Conservation (phyloP, 2,329 filamentous ascomycete species). For the Scortechinia acanthostroma region DNA sequence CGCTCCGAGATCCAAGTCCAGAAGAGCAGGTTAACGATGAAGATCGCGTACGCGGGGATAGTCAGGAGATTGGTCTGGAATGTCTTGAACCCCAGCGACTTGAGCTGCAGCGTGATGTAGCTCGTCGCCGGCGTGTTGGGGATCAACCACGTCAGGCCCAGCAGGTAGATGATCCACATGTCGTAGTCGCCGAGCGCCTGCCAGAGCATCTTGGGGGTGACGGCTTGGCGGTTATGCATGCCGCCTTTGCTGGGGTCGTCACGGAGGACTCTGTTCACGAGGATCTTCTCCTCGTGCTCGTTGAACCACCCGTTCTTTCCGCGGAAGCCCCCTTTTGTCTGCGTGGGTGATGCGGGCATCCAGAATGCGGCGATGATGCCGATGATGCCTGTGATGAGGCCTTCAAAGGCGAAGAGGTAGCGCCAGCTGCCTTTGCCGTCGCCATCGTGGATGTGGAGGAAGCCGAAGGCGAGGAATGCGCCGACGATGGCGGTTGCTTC, state of each 20-base stretch:
- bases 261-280: conserved; percentile 35
- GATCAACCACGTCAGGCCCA: conserved; percentile 38
- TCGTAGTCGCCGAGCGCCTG: conserved; percentile 43
- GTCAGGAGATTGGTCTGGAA: conserved; percentile 48
- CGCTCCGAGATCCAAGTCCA: conserved; percentile 40
- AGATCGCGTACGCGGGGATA: conserved; percentile 39
- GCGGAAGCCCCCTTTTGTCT: conserved; percentile 16
- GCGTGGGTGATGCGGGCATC: conserved; percentile 5
- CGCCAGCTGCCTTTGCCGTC: conserved; percentile 43
- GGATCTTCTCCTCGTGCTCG: conserved; percentile 36
- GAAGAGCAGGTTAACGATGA: conserved; percentile 40
- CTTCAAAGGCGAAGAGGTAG: conserved; percentile 37
- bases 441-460: conserved; percentile 38
- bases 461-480: conserved; percentile 42
- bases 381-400: conserved; percentile 33
- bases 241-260: conserved; percentile 50
- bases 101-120: conserved; percentile 44
- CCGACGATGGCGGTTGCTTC: conserved; percentile 43
- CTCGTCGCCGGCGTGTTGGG: conserved; percentile 33
- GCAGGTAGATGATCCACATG: conserved; percentile 43
- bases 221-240: conserved; percentile 49
- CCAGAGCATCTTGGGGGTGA: conserved; percentile 38
- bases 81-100: conserved; percentile 38
- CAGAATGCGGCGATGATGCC: conserved; percentile 14
- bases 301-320: conserved; percentile 36